Percentiles rank a stretch among this genome's conserved stretches.
Conservation (phyloP, 768 basidiomycete species). For the Mycena pura region DNA sequence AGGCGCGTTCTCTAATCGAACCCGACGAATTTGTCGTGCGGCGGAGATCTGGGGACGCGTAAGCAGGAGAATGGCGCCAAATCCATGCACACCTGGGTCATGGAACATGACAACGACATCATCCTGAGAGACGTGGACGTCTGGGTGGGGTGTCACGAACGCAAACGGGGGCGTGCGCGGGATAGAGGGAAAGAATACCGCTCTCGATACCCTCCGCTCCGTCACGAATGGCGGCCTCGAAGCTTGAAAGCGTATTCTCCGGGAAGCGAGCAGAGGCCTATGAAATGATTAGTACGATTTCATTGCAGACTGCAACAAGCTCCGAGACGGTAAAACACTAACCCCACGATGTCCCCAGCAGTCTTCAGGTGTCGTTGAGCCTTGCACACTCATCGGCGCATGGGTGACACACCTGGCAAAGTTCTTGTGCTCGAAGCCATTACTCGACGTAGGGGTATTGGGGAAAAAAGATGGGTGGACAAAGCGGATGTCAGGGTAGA, state of each 20-base stretch:
- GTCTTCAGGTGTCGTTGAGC: conserved; percentile 46
- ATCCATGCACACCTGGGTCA: conserved; percentile 70
- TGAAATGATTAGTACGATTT: conserved; percentile 10
- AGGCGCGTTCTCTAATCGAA: conserved; percentile 73
- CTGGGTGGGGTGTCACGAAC: conserved; percentile 67
- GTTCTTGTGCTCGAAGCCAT: conserved; percentile 6
- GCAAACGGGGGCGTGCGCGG: conserved; percentile 40
- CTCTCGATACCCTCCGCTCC: conserved; percentile 97
- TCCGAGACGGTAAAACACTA: conserved; percentile 29
- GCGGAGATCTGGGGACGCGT: conserved; percentile 56
- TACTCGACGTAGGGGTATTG: conserved; percentile 1
- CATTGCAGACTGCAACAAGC: too few relatives aligned
- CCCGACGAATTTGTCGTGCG: conserved; percentile 86
- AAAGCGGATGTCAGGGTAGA: neutral
- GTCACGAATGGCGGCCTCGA: conserved; percentile 93
- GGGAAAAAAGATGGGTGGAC: neutral
- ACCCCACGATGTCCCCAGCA: conserved; percentile 71
- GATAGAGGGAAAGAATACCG: conserved; percentile 67
- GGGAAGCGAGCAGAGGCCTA: conserved; percentile 88
- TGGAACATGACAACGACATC: conserved; percentile 94
- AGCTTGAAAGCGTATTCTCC: conserved; percentile 95
- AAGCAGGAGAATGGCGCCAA: conserved; percentile 28
- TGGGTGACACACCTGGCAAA: conserved; percentile 11
- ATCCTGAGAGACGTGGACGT: conserved; percentile 93
- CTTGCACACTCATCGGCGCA: neutral